A percentile compares a stretch with the other conserved stretches of the same genome.
phyloP scores from a whole-genome alignment of 306 rosid genomes.

The Sechiopsis laciniata region DNA sequence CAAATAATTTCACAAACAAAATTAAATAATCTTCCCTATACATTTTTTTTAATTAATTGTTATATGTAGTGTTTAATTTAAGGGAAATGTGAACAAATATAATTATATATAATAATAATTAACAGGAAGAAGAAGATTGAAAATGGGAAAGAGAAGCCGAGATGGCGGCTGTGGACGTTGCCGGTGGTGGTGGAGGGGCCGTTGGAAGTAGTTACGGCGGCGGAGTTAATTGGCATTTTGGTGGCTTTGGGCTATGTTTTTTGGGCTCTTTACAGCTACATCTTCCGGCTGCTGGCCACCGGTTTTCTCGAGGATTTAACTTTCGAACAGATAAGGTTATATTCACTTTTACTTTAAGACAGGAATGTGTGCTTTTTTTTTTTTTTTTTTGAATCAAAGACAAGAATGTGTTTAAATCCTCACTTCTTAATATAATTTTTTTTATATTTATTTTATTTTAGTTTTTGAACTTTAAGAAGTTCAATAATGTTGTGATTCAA shows the following conservation, averaged over 20 bases:
- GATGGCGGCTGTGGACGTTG: conserved; percentile 71
- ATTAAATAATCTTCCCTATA: no score
- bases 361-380: no score
- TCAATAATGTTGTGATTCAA: no score
- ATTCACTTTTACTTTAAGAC: background rate
- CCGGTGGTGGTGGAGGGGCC: conserved; percentile 83
- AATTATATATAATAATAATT: no score
- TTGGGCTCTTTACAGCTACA: conserved; percentile 47
- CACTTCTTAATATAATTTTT: no score
- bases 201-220: conserved; percentile 77
- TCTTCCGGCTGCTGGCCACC: background rate
- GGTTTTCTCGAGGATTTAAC: background rate
- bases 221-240: conserved; percentile 70
- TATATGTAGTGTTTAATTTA: no score
- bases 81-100: background rate
- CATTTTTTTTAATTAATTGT: no score
- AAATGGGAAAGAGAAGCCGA: conserved; percentile 31
- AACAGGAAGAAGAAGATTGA: conserved; percentile 5
- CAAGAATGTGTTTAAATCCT: no score
- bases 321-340: background rate
- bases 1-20: no score
- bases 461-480: no score
- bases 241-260: conserved; percentile 51
- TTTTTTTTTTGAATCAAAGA: no score
- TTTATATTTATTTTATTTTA: no score